phyloP scores from a whole-genome alignment of 1,139 yeast genomes.

The Diutina sp. region DNA sequence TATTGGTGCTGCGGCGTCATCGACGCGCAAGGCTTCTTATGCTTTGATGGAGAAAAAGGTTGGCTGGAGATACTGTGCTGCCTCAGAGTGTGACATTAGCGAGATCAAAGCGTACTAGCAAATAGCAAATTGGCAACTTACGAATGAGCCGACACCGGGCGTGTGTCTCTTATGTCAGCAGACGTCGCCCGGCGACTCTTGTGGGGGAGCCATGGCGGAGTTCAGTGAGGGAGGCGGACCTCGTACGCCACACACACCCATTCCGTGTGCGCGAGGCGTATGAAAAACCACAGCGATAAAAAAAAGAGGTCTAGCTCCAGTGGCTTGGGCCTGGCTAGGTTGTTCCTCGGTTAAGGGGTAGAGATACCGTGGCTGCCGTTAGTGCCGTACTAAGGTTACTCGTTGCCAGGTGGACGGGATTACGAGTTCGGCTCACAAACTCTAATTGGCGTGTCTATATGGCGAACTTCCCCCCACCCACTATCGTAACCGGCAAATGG shows the following conservation, averaged over 20 bases:
- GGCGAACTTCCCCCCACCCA: neutral
- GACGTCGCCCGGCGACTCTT: no score
- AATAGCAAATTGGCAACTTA: neutral
- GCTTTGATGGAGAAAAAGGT: neutral
- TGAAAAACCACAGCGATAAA: neutral
- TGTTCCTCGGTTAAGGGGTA: no score
- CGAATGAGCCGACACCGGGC: neutral
- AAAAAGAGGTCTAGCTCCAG: no score
- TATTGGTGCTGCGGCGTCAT: neutral
- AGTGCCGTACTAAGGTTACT: no score
- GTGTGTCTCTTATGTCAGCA: no score
- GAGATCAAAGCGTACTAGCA: neutral
- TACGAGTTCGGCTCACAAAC: neutral
- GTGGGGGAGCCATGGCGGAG: no score
- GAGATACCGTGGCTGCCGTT: no score
- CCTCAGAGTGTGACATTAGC: neutral
- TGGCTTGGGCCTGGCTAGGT: no score
- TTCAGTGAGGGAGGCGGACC: neutral
- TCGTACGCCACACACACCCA: neutral
- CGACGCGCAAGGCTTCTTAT: neutral
- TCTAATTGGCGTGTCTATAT: neutral
- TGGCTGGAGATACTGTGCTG: neutral
- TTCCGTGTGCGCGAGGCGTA: neutral
- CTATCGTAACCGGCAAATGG: neutral
- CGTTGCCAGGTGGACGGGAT: neutral